These are phyloP conservation scores for Dothistroma septosporum DNA, from an alignment of 2,329 filamentous ascomycete genomes.

Conservation along the genomic window DNA sequence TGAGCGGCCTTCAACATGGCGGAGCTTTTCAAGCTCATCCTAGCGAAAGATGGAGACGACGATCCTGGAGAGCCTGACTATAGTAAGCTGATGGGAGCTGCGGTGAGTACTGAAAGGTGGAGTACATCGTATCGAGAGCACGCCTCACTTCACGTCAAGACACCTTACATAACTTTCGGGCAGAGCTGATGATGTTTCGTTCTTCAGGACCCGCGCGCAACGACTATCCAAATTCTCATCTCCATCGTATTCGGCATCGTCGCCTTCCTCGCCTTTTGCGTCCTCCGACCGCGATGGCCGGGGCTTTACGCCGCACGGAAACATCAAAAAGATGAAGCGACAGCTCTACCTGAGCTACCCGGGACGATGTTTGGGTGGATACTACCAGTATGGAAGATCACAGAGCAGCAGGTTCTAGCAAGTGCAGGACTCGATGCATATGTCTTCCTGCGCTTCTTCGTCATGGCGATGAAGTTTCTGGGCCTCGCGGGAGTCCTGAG, in stretches of 20 bases:
- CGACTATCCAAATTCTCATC: constrained; percentile 63
- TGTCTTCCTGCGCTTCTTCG: constrained; percentile 94
- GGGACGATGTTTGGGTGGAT: constrained; percentile 92
- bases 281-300: constrained; percentile 87
- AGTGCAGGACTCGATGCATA: constrained; percentile 93
- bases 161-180: no score
- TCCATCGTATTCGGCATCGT: constrained; percentile 65
- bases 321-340: constrained; percentile 63
- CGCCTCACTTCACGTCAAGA: no score
- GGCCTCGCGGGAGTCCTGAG: constrained; percentile 76
- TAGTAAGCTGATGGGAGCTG: constrained; percentile 11
- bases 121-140: no score
- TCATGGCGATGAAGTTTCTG: constrained; percentile 85
- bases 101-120: no score
- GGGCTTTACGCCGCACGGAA: constrained; percentile 85
- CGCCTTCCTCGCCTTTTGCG: constrained; percentile 72
- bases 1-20: neutral
- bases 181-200: no score
- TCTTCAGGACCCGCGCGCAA: constrained; percentile 39
- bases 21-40: neutral
- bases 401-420: constrained; percentile 81
- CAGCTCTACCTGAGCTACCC: constrained; percentile 70
- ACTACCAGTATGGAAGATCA: constrained; percentile 74
- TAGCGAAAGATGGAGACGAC: constrained; percentile 6
- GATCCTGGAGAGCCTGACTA: constrained; percentile 7